A percentile compares a stretch with the other conserved stretches of the same genome.
phyloP scores from a whole-genome alignment of 345 rosid species.

The Ceriops tagal region DNA sequence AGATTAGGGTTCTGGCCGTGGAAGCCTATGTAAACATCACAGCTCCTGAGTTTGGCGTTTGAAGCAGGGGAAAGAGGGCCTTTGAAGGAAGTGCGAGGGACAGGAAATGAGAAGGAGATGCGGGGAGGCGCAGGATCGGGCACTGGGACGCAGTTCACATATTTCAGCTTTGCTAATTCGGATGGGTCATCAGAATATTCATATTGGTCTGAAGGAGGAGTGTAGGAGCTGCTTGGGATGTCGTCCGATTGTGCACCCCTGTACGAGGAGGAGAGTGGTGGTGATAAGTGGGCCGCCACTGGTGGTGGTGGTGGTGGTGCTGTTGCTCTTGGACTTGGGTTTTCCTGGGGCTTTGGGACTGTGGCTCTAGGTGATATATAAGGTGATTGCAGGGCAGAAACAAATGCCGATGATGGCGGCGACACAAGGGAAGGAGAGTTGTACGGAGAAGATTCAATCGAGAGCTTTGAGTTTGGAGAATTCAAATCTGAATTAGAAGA shows the following conservation, averaged over 20 bases:
- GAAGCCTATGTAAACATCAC: conserved; percentile 83
- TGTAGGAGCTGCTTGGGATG: conserved; percentile 87
- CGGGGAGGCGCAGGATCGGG: conserved; percentile 61
- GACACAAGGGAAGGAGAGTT: conserved; percentile 77
- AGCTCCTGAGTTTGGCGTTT: conserved; percentile 79
- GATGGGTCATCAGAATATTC: conserved; percentile 70
- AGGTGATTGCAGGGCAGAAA: conserved; percentile 90
- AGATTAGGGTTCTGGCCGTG: conserved; percentile 83
- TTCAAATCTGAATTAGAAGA: conserved; percentile 32
- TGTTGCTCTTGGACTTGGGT: conserved; percentile 11
- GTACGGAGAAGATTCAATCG: conserved; percentile 51
- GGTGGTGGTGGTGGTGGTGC: not conserved
- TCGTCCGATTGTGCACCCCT: conserved; percentile 63
- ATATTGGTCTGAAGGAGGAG: conserved; percentile 80
- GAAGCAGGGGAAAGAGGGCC: conserved; percentile 63
- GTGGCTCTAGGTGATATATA: conserved; percentile 85
- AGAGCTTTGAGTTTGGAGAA: conserved; percentile 42
- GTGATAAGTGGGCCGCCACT: conserved; percentile 28
- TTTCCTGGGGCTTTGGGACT: conserved; percentile 34
- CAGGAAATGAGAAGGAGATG: conserved; percentile 80
- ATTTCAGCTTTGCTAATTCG: conserved; percentile 53
- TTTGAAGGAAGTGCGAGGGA: conserved; percentile 77
- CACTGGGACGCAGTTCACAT: conserved; percentile 54
- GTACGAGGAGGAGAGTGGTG: conserved; percentile 37
- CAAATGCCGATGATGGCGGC: conserved; percentile 92